These are phyloP conservation scores for Mycena rosella DNA, from an alignment of 768 basidiomycete genomes.

Conservation along the genomic window DNA sequence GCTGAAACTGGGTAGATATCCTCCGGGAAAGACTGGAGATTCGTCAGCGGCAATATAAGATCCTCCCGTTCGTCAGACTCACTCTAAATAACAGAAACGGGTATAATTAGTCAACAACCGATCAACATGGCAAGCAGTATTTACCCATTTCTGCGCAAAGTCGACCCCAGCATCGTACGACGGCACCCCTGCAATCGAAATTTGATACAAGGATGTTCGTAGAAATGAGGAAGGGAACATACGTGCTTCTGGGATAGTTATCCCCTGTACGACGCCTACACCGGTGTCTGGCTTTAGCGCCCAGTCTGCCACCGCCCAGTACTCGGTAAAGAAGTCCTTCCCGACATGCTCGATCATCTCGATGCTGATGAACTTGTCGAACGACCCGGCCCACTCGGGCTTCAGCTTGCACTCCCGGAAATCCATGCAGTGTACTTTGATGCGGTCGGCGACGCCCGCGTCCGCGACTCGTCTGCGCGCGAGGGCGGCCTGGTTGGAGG, in stretches of 20 bases:
- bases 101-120: not conserved
- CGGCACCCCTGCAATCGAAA: conserved; percentile 45
- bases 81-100: conserved; percentile 19
- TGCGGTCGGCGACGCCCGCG: conserved; percentile 53
- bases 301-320: conserved; percentile 63
- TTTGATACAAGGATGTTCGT: not conserved
- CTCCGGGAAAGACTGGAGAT: conserved; percentile 64
- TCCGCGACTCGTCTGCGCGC: conserved; percentile 56
- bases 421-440: conserved; percentile 67
- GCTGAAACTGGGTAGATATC: conserved; percentile 65
- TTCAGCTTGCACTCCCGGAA: conserved; percentile 58
- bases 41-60: conserved; percentile 24
- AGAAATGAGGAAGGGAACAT: not conserved
- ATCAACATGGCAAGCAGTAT: not conserved
- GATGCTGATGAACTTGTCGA: conserved; percentile 66
- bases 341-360: conserved; percentile 74
- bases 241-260: conserved; percentile 64
- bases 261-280: conserved; percentile 67
- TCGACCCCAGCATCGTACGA: conserved; percentile 57
- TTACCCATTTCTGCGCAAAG: conserved; percentile 69
- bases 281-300: conserved; percentile 59
- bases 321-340: conserved; percentile 60
- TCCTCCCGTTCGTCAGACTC: not conserved
- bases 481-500: conserved; percentile 61
- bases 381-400: conserved; percentile 58